Evolutionary conservation across 129 eudicot genomes (phyloP).

Genomic region (Oenanthe sinensis): DNA sequence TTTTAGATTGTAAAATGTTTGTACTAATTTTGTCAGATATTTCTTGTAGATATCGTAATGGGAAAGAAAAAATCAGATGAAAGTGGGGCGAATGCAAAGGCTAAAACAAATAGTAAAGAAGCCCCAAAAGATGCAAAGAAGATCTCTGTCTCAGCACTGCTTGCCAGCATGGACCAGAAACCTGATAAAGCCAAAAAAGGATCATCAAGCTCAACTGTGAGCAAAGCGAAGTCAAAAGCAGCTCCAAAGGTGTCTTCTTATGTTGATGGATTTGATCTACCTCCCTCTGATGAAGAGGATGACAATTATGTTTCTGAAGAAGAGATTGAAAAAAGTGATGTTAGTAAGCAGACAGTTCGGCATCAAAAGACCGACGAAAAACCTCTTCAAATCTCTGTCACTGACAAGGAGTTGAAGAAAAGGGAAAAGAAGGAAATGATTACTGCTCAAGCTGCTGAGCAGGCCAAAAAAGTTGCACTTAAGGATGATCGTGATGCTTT

Average conservation of each 20-base stretch:
- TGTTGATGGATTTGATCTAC: conserved; percentile 69
- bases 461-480: conserved; percentile 53
- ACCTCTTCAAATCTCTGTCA: conserved; percentile 38
- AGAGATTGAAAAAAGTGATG: conserved; percentile 13
- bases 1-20: neutral
- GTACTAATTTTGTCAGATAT: neutral
- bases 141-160: conserved; percentile 68
- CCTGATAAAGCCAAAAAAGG: conserved; percentile 63
- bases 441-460: conserved; percentile 44
- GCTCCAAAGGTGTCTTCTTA: conserved; percentile 44
- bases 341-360: conserved; percentile 16
- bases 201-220: conserved; percentile 26
- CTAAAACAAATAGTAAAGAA: conserved; percentile 34
- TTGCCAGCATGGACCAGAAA: conserved; percentile 79
- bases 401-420: conserved; percentile 65
- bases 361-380: conserved; percentile 33
- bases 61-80: conserved; percentile 71
- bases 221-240: conserved; percentile 49
- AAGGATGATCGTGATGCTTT: conserved; percentile 76
- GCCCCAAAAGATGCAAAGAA: conserved; percentile 38
- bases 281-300: conserved; percentile 49
- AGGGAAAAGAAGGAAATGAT: conserved; percentile 72
- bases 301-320: conserved; percentile 22
- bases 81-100: conserved; percentile 31
- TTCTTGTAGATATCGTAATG: conserved; percentile 22